A percentile compares a stretch with the other conserved stretches of the same genome.
Evolutionary conservation across 306 rosid species (phyloP).

Genomic region (Macrotyloma uniflorum): DNA sequence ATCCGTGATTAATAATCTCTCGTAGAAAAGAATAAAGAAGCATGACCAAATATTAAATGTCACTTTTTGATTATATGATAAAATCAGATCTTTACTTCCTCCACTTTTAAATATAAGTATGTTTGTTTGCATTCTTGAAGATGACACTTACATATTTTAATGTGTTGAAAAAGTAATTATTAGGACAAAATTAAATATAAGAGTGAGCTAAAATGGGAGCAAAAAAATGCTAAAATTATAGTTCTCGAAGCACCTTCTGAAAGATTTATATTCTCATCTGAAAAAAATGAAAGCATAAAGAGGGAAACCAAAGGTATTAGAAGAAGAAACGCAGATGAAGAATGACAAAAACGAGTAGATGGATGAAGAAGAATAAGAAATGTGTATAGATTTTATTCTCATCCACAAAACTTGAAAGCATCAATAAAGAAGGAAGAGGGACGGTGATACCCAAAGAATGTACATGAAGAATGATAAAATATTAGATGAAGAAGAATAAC

Average conservation of each 20-base stretch:
- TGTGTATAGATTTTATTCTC: background rate
- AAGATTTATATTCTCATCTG: background rate
- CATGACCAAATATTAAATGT: background rate
- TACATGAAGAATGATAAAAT: background rate
- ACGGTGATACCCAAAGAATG: background rate
- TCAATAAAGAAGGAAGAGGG: background rate
- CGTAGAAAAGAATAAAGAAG: too few species aligned
- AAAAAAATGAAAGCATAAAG: background rate
- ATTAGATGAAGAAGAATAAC: background rate
- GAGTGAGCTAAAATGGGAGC: background rate
- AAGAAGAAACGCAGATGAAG: background rate
- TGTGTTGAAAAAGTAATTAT: background rate
- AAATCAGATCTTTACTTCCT: background rate
- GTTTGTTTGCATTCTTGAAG: background rate
- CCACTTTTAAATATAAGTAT: background rate
- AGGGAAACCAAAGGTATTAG: background rate
- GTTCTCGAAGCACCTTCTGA: background rate
- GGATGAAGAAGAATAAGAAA: constrained; percentile 1
- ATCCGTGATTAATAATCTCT: background rate
- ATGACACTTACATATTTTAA: background rate
- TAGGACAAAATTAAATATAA: background rate
- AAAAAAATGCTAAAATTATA: background rate
- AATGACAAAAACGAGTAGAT: background rate
- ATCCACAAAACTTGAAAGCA: background rate
- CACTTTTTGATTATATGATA: background rate